phyloP scores from a whole-genome alignment of 2,329 filamentous ascomycete species.

The Claviceps paspali region DNA sequence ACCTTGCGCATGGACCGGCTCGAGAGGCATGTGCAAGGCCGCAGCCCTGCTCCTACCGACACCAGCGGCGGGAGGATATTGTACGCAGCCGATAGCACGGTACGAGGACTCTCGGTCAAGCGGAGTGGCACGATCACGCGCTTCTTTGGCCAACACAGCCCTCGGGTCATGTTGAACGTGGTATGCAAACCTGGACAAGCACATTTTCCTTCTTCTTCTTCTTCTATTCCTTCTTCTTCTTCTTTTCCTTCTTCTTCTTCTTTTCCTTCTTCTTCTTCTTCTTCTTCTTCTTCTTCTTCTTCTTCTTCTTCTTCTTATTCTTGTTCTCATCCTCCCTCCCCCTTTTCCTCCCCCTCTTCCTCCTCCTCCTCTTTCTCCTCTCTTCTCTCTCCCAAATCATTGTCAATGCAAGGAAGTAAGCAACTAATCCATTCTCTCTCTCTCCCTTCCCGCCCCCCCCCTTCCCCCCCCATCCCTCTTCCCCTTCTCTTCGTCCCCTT shows the following conservation, averaged over 20 bases:
- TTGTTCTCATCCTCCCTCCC: too few relatives aligned
- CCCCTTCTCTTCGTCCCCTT: too few relatives aligned
- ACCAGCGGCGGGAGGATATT: constrained; percentile 16
- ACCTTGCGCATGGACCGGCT: constrained; percentile 35
- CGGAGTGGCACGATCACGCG: constrained; percentile 29
- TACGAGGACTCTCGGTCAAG: constrained; percentile 35
- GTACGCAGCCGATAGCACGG: constrained; percentile 27
- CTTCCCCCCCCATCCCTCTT: too few relatives aligned
- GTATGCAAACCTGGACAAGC: constrained; percentile 19
- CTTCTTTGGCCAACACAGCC: constrained; percentile 37
- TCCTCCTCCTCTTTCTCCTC: too few relatives aligned
- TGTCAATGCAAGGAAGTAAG: background rate
- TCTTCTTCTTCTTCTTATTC: too few relatives aligned
- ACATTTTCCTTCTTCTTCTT: too few relatives aligned
- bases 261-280: too few relatives aligned
- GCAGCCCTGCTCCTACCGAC: constrained; percentile 24
- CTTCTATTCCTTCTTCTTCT: too few relatives aligned
- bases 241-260: too few relatives aligned
- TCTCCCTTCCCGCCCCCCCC: background rate
- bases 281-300: too few relatives aligned
- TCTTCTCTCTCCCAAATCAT: too few relatives aligned
- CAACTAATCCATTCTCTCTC: background rate
- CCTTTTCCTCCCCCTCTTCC: too few relatives aligned
- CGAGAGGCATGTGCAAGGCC: constrained; percentile 32
- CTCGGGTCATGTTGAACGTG: constrained; percentile 37